phyloP scores from a whole-genome alignment of 495 filamentous ascomycete species.

The Trichoderma orchidacearum region DNA sequence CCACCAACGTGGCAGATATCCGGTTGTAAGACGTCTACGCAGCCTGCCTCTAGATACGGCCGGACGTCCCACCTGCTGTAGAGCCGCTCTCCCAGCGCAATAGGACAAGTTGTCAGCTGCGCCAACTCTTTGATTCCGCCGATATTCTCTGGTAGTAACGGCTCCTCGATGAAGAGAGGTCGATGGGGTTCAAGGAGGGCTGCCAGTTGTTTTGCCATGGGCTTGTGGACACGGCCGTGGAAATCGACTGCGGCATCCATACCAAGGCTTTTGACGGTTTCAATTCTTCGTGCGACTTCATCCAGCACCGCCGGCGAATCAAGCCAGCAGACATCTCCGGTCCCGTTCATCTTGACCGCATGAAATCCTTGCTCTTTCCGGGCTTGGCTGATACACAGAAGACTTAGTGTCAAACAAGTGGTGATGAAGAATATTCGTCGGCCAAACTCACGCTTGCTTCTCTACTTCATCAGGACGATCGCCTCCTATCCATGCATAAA shows the following conservation, averaged over 20 bases:
- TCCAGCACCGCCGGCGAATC: constrained; percentile 55
- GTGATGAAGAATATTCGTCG: too few species aligned
- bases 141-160: constrained; percentile 57
- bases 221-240: constrained; percentile 66
- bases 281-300: constrained; percentile 53
- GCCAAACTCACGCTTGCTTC: constrained; percentile 41
- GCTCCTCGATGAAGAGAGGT: constrained; percentile 75
- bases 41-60: constrained; percentile 53
- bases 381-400: constrained; percentile 23
- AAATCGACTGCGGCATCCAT: constrained; percentile 66
- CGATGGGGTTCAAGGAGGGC: constrained; percentile 54
- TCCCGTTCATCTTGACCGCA: constrained; percentile 72
- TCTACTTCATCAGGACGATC: constrained; percentile 64
- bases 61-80: constrained; percentile 67
- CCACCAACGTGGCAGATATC: constrained; percentile 68
- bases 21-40: constrained; percentile 63
- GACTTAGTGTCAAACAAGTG: too few species aligned
- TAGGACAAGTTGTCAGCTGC: constrained; percentile 47
- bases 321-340: constrained; percentile 66
- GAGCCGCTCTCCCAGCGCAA: constrained; percentile 65
- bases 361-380: constrained; percentile 60
- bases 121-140: constrained; percentile 55
- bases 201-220: constrained; percentile 70
- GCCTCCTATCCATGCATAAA: constrained; percentile 82
- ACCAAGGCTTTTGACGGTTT: constrained; percentile 53